Conservation (phyloP, 2,329 filamentous ascomycete species). For the Fusarium caatingaense region DNA sequence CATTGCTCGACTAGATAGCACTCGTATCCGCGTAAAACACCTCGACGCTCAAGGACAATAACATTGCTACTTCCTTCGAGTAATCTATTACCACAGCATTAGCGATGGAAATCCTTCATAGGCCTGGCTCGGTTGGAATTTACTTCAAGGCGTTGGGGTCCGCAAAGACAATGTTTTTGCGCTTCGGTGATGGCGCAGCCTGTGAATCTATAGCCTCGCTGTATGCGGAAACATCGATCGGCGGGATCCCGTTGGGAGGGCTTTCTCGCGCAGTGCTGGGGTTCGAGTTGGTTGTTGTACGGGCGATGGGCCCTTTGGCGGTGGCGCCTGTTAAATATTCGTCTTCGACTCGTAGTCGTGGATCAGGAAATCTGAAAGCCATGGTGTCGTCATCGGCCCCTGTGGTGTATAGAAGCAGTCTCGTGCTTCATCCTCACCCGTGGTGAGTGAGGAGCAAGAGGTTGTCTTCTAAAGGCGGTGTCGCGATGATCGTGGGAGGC, state of each 20-base stretch:
- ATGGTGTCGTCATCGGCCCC: conserved; percentile 51
- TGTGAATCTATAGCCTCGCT: conserved; percentile 30
- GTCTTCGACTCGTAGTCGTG: conserved; percentile 46
- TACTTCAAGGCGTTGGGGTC: conserved; percentile 69
- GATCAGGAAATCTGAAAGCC: conserved; percentile 54
- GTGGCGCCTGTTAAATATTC: conserved; percentile 35
- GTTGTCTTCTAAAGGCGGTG: conserved; percentile 20
- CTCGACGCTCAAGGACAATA: conserved; percentile 77
- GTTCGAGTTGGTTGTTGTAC: conserved; percentile 30
- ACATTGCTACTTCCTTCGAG: conserved; percentile 87
- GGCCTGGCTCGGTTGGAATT: conserved; percentile 24
- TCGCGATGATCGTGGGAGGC: conserved; percentile 23
- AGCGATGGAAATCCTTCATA: conserved; percentile 8
- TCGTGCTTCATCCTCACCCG: conserved; percentile 44
- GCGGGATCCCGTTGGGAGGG: conserved; percentile 38
- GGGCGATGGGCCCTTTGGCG: conserved; percentile 38
- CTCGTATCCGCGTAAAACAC: conserved; percentile 84
- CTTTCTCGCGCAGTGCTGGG: conserved; percentile 34
- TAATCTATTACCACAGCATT: conserved; percentile 62
- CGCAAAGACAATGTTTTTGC: conserved; percentile 66
- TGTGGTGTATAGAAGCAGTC: conserved; percentile 32
- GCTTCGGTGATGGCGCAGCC: conserved; percentile 32
- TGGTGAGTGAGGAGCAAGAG: conserved; percentile 33
- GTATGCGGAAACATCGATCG: conserved; percentile 33
- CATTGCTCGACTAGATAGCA: conserved; percentile 97